Base-by-base conservation (phyloP, 2,329 filamentous ascomycete species). In the Pseudogymnoascus sp. region DNA sequence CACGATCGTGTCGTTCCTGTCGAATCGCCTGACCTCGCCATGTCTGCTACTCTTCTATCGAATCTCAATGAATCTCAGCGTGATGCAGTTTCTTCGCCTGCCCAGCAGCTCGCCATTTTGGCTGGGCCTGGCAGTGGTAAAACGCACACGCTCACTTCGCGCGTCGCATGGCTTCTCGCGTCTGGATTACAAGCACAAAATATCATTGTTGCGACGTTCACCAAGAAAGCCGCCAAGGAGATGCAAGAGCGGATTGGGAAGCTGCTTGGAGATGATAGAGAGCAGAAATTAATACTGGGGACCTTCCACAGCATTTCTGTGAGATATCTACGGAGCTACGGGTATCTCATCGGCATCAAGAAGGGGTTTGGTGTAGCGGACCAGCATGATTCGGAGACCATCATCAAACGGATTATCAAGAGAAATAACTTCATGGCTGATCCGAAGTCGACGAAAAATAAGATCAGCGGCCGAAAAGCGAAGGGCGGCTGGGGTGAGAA, bases 131-230 rank as follows among this genome's bases (percentile, higher is more conserved):
- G 86, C 16, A 88, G 85, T 65, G 93, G 95, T 19, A 97, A 99
- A 76, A 99, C 93, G 13, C 96, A 97, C 75, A 97, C 95, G 0
- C 81, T 99, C 62, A 96, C 93, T 0, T 91, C 93, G 50, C 89
- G 95, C 66, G 91, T 97, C 64, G 93, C 93, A 69, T 96, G 93
- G 81, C 85, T 97, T 31, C 83, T 97, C 62, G 84, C 87, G 61
- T 78, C 85, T 69, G 85, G 87, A 44, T 84, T 91, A 69, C 83
- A 85, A 63, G 93, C 93, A 71, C 86, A 89, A 77, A 91, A 97
- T 77, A 86, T 97, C 70, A 87, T 99, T 65, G 93, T 97, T 65
- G 95, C 93, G 66, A 97, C 93, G 0, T 99, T 99, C 73, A 99
- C 95, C 1, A 92, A 96, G 74, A 97, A 97, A 75, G 93, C 95